Evolutionary conservation across 2,329 filamentous ascomycete species (phyloP).

Genomic region (Arachnopeziza araneosa): DNA sequence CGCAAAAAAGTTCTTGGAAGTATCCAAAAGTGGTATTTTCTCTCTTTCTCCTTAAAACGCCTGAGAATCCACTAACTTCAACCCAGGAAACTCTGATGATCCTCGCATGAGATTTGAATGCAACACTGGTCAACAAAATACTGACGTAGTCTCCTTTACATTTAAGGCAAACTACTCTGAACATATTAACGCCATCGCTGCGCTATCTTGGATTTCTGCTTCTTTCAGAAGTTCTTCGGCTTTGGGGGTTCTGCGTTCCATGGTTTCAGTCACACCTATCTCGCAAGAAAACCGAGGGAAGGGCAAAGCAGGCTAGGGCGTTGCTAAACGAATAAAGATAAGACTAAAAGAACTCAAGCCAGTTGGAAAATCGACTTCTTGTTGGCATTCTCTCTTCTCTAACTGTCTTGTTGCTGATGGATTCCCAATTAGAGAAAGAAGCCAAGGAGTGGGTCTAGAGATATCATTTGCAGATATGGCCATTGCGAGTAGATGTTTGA

Average conservation of each 20-base stretch:
- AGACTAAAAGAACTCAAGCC: background rate
- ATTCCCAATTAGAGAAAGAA: background rate
- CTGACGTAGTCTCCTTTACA: background rate
- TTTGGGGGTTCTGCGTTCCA: background rate
- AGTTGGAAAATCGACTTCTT: background rate
- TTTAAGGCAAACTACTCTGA: background rate
- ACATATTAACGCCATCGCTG: background rate
- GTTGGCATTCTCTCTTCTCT: conserved; percentile 6
- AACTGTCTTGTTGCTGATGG: conserved; percentile 1
- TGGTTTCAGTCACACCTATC: background rate
- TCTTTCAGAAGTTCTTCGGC: background rate
- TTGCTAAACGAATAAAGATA: background rate
- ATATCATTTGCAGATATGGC: conserved; percentile 7
- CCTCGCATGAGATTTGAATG: background rate
- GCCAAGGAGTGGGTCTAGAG: conserved; percentile 7
- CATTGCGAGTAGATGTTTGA: background rate
- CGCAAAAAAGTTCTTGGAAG: background rate
- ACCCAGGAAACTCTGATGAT: background rate
- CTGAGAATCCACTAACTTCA: background rate
- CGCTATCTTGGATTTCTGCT: conserved; percentile 1
- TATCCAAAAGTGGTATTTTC: background rate
- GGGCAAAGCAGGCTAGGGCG: background rate
- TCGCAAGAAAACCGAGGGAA: background rate
- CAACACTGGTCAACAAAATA: background rate
- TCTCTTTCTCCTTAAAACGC: background rate